Evolutionary conservation across 2,329 filamentous ascomycete genomes (phyloP).

Genomic region (Botrytis cinerea): DNA sequence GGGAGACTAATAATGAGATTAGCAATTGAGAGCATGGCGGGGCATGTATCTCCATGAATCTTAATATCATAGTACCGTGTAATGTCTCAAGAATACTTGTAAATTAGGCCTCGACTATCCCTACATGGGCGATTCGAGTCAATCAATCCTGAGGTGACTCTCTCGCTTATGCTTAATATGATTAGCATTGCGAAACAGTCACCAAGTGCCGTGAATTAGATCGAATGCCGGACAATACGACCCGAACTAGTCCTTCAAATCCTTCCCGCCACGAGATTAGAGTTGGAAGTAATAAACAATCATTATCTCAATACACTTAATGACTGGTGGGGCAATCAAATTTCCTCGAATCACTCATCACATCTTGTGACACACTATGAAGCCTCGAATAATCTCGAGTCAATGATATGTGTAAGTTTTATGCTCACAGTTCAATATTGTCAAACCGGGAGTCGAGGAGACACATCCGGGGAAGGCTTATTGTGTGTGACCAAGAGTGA

Average conservation of each 20-base stretch:
- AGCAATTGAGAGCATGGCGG: not conserved
- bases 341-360: not conserved
- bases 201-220: conserved; percentile 1
- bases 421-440: not conserved
- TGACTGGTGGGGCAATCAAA: not conserved
- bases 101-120: not conserved
- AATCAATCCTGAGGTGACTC: not conserved
- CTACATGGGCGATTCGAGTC: not conserved
- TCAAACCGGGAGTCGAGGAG: not conserved
- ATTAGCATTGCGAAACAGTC: not conserved
- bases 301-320: not conserved
- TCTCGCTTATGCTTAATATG: conserved; percentile 5
- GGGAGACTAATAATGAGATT: not conserved
- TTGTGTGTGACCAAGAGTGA: not conserved
- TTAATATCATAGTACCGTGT: conserved; percentile 1
- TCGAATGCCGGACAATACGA: conserved; percentile 2
- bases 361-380: not conserved
- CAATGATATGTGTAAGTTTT: not conserved
- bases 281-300: not conserved
- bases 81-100: conserved; percentile 7
- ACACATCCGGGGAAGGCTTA: conserved; percentile 7
- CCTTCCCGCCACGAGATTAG: not conserved
- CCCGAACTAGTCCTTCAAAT: not conserved
- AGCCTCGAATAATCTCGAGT: not conserved
- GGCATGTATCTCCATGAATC: conserved; percentile 4